Conservation (phyloP, 1,139 yeast genomes). For the Geotrichum cucujoidarum region DNA sequence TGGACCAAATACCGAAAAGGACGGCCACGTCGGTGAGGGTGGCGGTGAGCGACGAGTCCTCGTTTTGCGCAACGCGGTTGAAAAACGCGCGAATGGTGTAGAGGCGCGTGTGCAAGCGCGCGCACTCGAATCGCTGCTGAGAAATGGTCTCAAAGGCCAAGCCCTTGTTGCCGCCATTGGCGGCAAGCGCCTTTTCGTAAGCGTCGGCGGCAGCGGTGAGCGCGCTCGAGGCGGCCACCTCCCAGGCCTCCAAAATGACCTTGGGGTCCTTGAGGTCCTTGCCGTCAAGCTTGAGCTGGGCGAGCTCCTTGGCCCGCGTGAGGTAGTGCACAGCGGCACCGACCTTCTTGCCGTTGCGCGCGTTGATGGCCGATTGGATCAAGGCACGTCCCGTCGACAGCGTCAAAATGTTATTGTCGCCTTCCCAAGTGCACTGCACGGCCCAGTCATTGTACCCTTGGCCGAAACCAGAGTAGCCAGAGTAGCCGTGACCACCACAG, state of each 20-base stretch:
- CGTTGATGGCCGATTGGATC: constrained; percentile 30
- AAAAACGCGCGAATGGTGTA: constrained; percentile 33
- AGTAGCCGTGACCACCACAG: constrained; percentile 92
- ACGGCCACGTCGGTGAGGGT: constrained; percentile 47
- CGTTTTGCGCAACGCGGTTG: constrained; percentile 26
- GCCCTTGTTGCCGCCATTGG: constrained; percentile 27
- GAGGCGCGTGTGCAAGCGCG: constrained; percentile 36
- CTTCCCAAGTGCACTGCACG: constrained; percentile 94
- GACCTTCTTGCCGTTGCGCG: constrained; percentile 29
- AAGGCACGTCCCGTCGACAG: constrained; percentile 59
- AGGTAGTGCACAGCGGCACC: constrained; percentile 27
- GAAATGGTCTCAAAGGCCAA: constrained; percentile 37
- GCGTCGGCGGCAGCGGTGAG: constrained; percentile 31
- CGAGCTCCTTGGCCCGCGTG: constrained; percentile 22
- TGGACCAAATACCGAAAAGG: constrained; percentile 63
- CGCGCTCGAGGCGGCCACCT: constrained; percentile 35
- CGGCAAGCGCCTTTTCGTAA: constrained; percentile 21
- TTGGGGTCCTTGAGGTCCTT: constrained; percentile 24
- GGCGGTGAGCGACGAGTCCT: constrained; percentile 33
- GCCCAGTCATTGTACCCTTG: constrained; percentile 84
- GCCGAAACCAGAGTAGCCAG: constrained; percentile 79
- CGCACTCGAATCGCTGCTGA: constrained; percentile 37
- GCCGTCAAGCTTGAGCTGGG: constrained; percentile 27
- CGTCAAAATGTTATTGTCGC: constrained; percentile 82
- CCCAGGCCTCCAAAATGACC: constrained; percentile 37